phyloP scores from a whole-genome alignment of 805 yeast genomes.

The Yarrowia hollandica region DNA sequence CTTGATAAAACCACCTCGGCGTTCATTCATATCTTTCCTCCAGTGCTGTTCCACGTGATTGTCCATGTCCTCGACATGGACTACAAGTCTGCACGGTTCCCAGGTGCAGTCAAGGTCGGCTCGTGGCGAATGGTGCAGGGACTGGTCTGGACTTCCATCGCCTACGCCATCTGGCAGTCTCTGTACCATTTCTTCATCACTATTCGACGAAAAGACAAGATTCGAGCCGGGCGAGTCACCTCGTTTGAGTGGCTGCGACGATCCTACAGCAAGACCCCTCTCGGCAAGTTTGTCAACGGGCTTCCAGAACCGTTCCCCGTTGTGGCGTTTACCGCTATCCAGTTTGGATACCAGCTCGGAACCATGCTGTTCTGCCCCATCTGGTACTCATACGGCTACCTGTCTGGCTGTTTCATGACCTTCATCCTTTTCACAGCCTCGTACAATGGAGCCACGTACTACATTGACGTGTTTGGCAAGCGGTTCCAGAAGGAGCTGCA shows the following conservation, averaged over 20 bases:
- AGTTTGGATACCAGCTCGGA: slow-evolving; percentile 78
- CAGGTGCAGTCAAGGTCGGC: slow-evolving; percentile 71
- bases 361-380: slow-evolving; percentile 89
- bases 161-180: slow-evolving; percentile 88
- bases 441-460: slow-evolving; percentile 93
- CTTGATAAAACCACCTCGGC: slow-evolving; percentile 90
- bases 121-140: slow-evolving; percentile 73
- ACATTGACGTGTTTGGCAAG: slow-evolving; percentile 87
- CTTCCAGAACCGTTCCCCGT: slow-evolving; percentile 87
- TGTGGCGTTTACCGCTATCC: slow-evolving; percentile 79
- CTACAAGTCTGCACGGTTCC: slow-evolving; percentile 59
- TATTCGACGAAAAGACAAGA: slow-evolving; percentile 71
- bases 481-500: slow-evolving; percentile 83
- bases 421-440: slow-evolving; percentile 77
- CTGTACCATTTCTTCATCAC: slow-evolving; percentile 91
- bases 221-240: slow-evolving; percentile 81
- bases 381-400: slow-evolving; percentile 71
- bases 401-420: slow-evolving; percentile 67
- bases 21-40: slow-evolving; percentile 89
- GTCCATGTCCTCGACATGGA: slow-evolving; percentile 70
- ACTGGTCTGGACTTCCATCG: slow-evolving; percentile 72
- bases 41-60: slow-evolving; percentile 79
- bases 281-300: slow-evolving; percentile 77
- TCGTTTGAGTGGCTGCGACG: slow-evolving; percentile 82
- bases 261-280: slow-evolving; percentile 58